A percentile compares a stretch with the other conserved stretches of the same genome.
These are phyloP conservation scores for Malus sieversii DNA, from an alignment of 306 rosid species.

Conservation along the genomic window DNA sequence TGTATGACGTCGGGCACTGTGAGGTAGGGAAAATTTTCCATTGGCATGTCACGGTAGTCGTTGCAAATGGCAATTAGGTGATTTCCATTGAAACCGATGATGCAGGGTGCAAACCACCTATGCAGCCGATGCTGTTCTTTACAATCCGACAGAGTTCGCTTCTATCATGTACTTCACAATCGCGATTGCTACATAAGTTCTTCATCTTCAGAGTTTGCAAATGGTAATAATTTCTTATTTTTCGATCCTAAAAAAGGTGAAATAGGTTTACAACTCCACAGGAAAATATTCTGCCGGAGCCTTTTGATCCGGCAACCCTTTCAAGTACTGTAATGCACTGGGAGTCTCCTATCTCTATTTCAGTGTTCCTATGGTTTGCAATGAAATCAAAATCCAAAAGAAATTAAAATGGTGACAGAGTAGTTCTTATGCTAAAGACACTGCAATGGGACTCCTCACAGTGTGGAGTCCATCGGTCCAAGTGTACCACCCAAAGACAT, in stretches of 20 bases:
- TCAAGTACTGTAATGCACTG: background rate
- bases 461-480: slow-evolving; percentile 38
- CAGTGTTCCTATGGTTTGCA: slow-evolving; percentile 15
- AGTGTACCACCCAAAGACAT: slow-evolving; percentile 69
- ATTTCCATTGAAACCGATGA: too few species aligned
- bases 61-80: too few species aligned
- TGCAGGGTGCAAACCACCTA: too few species aligned
- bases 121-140: too few species aligned
- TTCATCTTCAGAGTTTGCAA: background rate
- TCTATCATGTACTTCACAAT: background rate
- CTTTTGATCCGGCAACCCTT: background rate
- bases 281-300: background rate
- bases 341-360: background rate
- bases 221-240: background rate
- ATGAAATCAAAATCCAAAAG: background rate
- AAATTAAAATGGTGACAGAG: background rate
- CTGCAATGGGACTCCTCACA: slow-evolving; percentile 73
- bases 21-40: too few species aligned
- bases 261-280: background rate
- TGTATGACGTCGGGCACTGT: too few species aligned
- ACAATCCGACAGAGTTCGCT: too few species aligned
- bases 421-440: slow-evolving; percentile 34
- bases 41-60: too few species aligned
- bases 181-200: background rate
- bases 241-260: background rate